Percentiles rank a stretch among this genome's conserved stretches.
Conservation (phyloP, 75 land plant species). For the Gnetum montanum region DNA sequence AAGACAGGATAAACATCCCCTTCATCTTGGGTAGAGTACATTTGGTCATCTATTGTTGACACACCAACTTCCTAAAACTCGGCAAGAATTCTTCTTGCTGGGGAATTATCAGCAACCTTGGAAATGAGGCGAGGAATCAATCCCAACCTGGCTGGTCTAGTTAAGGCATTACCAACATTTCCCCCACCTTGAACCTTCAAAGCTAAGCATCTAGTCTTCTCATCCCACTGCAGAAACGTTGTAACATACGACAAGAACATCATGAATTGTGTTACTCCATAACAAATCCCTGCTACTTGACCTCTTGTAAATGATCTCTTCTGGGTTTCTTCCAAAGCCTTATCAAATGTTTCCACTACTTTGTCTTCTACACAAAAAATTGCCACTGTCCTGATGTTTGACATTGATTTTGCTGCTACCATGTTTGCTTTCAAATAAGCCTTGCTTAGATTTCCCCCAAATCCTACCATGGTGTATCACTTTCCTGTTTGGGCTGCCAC, state of each 20-base stretch:
- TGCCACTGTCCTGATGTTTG: slow-evolving; percentile 85
- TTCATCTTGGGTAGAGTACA: too few species aligned
- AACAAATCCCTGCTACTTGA: slow-evolving; percentile 74
- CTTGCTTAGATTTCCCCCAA: slow-evolving; percentile 65
- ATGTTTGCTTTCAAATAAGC: slow-evolving; percentile 77
- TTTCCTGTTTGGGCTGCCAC: slow-evolving; percentile 63
- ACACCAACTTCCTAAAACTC: slow-evolving; percentile 79
- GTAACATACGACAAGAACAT: slow-evolving; percentile 74
- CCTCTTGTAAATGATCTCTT: slow-evolving; percentile 56
- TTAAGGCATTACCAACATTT: slow-evolving; percentile 86
- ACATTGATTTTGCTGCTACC: slow-evolving; percentile 85
- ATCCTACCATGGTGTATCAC: slow-evolving; percentile 90
- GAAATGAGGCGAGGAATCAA: slow-evolving; percentile 54
- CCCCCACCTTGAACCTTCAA: slow-evolving; percentile 63
- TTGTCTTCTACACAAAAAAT: slow-evolving; percentile 84
- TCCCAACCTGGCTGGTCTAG: slow-evolving; percentile 84
- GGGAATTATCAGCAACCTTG: slow-evolving; percentile 77
- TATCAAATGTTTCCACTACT: slow-evolving; percentile 56
- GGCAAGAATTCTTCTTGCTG: slow-evolving; percentile 53
- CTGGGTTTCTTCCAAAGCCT: slow-evolving; percentile 58
- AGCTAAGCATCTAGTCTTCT: too few species aligned
- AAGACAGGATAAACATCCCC: too few species aligned
- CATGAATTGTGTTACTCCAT: slow-evolving; percentile 78
- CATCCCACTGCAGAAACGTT: too few species aligned
- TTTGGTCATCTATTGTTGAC: too few species aligned